Percentiles rank a stretch among this genome's conserved stretches.
Conservation (phyloP, 2,329 filamentous ascomycete genomes). For the Ambrosiella xylebori region DNA sequence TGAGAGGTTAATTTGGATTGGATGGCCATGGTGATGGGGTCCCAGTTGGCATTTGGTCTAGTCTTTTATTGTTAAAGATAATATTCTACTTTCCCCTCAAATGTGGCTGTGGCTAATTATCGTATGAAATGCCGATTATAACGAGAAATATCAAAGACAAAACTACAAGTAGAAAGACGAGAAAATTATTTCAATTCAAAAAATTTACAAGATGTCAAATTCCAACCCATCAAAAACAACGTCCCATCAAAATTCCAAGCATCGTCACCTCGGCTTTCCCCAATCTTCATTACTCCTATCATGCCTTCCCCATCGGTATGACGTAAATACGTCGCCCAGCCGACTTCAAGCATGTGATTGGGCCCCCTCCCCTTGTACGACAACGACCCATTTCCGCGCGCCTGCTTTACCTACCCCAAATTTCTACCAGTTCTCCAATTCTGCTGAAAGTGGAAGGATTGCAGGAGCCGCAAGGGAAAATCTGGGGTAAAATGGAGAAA, state of each 20-base stretch:
- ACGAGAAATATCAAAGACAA: no score
- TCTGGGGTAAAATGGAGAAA: not conserved
- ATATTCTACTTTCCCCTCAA: not conserved
- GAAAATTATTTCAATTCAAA: no score
- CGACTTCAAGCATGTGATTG: no score
- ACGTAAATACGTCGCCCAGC: no score
- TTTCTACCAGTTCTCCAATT: not conserved
- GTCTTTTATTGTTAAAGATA: not conserved
- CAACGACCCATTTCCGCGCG: not conserved
- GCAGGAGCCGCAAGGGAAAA: not conserved
- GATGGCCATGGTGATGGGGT: conserved; percentile 39
- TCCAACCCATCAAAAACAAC: no score
- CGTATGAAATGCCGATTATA: not conserved
- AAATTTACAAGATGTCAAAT: no score
- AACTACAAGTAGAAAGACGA: no score
- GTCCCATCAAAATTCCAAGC: no score
- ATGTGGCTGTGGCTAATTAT: not conserved
- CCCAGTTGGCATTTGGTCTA: not conserved
- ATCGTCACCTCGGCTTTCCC: no score
- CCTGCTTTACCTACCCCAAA: not conserved
- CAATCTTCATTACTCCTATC: no score
- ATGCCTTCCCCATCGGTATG: no score
- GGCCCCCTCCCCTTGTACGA: no score
- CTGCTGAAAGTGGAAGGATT: not conserved
- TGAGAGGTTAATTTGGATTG: conserved; percentile 52